Evolutionary conservation across 345 rosid genomes (phyloP), one percentile per base, ranked within the genome.

Genomic region (Syzygium oleosum): DNA sequence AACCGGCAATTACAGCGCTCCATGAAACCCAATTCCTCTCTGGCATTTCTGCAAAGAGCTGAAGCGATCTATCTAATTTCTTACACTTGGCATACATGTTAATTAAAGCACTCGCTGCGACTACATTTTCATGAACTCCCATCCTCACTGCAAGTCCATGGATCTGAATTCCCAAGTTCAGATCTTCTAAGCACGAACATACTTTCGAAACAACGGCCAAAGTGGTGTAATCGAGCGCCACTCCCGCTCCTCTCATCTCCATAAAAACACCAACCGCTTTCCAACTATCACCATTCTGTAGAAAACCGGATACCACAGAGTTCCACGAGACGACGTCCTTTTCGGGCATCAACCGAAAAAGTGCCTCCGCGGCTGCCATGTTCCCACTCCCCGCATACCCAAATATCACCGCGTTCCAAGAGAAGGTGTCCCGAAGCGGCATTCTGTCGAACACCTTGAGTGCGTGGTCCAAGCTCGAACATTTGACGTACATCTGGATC

Each of bases 301-400:
- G 38, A 91, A 88, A 97, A 65, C 98, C 99, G 0, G 99, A 97
- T 83, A 96, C 88, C 94, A 97, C 86, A 1, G 98, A 95, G 89
- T 97, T 97, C 99, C 99, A 97, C 7, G 99, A 95, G 77, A 95
- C 90, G 59, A 92, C 95, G 87, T 97, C 99, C 90, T 95, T 94
- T 77, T 85, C 77, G 8, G 96, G 96, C 96, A 95, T 97, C 56
- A 10, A 85, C 68, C 90, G 63, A 80, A 97, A 97, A 77, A 93
- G 87, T 3, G 19, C 84, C 84, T 19, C 92, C 9, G 98, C 98
- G 61, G 88, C 88, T 13, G 68, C 91, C 95, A 97, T 93, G 31
- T 92, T 86, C 56, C 93, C 95, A 89, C 88, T 55, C 65, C 91
- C 90, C 15, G 94, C 96, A 79, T 93, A 94, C 11, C 96, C 95